Conservation (phyloP, 2,329 filamentous ascomycete species). For the Penicillium sp. region DNA sequence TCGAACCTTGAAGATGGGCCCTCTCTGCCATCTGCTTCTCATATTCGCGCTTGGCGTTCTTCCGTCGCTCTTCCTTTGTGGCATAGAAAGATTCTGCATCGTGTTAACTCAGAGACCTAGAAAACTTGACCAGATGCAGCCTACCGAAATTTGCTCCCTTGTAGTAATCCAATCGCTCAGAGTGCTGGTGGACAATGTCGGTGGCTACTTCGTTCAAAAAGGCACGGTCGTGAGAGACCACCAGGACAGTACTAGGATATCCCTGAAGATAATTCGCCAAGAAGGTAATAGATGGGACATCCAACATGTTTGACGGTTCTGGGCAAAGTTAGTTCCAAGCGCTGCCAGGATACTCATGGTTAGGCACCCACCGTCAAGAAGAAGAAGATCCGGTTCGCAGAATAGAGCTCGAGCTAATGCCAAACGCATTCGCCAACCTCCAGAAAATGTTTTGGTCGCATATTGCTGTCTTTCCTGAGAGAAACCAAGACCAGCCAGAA, state of each 20-base stretch:
- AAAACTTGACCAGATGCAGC: constrained; percentile 9
- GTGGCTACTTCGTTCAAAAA: constrained; percentile 99
- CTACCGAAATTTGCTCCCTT: constrained; percentile 82
- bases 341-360: neutral
- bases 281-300: constrained; percentile 99
- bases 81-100: constrained; percentile 79
- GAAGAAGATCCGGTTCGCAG: constrained; percentile 89
- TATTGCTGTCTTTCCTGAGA: constrained; percentile 86
- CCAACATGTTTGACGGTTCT: constrained; percentile 99
- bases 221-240: constrained; percentile 97
- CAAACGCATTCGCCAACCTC: constrained; percentile 98
- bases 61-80: constrained; percentile 92
- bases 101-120: constrained; percentile 16
- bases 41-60: constrained; percentile 94
- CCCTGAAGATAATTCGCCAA: constrained; percentile 88
- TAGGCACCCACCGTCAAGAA: constrained; percentile 63
- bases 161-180: constrained; percentile 96
- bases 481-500: constrained; percentile 94
- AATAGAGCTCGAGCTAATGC: constrained; percentile 91
- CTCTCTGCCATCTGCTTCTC: constrained; percentile 96
- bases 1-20: constrained; percentile 71
- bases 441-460: constrained; percentile 95
- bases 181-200: constrained; percentile 98
- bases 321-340: constrained; percentile 17
- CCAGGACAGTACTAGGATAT: constrained; percentile 90